These are phyloP conservation scores for Dorcoceras hygrometricum DNA, from an alignment of 257 asterid genomes.

Conservation along the genomic window DNA sequence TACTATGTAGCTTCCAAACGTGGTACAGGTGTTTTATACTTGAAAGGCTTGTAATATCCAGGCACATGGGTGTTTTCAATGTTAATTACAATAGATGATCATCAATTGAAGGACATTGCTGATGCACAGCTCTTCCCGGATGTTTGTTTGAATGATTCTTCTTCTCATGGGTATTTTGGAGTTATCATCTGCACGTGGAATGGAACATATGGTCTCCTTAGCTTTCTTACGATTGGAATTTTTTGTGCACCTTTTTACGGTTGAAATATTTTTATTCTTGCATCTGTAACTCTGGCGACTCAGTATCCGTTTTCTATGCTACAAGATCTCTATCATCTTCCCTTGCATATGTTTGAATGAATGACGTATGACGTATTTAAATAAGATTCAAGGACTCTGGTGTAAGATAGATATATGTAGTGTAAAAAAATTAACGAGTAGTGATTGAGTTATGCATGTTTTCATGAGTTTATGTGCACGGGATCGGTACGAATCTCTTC, in stretches of 20 bases:
- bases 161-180: neutral
- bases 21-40: neutral
- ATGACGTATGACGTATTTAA: neutral
- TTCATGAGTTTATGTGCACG: neutral
- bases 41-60: neutral
- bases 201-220: neutral
- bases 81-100: neutral
- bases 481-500: neutral
- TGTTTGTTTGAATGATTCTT: no score
- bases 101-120: neutral
- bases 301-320: neutral
- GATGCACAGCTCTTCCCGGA: neutral
- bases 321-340: neutral
- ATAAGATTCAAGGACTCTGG: neutral
- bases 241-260: neutral
- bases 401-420: neutral
- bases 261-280: neutral
- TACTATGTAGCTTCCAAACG: neutral
- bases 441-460: neutral
- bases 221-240: neutral
- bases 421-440: neutral
- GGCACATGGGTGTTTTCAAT: neutral
- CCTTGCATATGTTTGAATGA: neutral
- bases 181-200: neutral
- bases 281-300: neutral